Evolutionary conservation across 2,329 filamentous ascomycete genomes (phyloP), one percentile per base, ranked within the genome.

Genomic region (Botrytis galanthina): DNA sequence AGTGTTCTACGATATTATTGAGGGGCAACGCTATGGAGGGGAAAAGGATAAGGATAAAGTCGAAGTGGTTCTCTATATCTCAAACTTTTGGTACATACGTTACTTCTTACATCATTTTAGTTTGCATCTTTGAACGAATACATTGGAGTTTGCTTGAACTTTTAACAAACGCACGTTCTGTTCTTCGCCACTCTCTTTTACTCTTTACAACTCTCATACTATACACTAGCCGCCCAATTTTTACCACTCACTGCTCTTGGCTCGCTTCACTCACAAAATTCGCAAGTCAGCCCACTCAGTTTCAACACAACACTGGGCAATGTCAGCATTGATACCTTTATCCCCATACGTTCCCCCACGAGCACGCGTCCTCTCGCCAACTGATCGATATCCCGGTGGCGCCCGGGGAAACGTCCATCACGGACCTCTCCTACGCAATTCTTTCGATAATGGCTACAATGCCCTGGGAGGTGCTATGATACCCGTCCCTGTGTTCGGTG

Each of bases 301-400:
- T n/a, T 66, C 46, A 67, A 67, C 46, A 54, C 26, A 37, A 67
- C 46, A 39, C 9, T 37, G 57, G 57, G 70, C 35, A 72, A 72
- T 72, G 70, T 72, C 70, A 51, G 64, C 64, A 66, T 66, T 72
- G 51, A 64, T 72, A 72, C 70, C 70, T 59, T 16, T 72, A 26
- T 63, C 60, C 14, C 48, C 70, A 51, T 72, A 72, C 61, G 70
- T 66, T 16, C 61, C 70, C 29, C 61, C 61, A 35, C 70, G 70
- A 72, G 61, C 70, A 57, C 70, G 70, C 48, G 70, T 72, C 9
- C 44, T 71, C 18, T 63, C 69, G 32, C 69, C 44, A n/a, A 29
- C 62, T 37, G 70, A 72, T 44, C 62, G 70, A 67, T 72, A 72
- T 72, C 18, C 46, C 26, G n/a, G 46, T 20, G 61, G 60, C 35